These are phyloP conservation scores for Dictyostelium purpureum DNA, from an alignment of 78 protist species.

Conservation along the genomic window DNA sequence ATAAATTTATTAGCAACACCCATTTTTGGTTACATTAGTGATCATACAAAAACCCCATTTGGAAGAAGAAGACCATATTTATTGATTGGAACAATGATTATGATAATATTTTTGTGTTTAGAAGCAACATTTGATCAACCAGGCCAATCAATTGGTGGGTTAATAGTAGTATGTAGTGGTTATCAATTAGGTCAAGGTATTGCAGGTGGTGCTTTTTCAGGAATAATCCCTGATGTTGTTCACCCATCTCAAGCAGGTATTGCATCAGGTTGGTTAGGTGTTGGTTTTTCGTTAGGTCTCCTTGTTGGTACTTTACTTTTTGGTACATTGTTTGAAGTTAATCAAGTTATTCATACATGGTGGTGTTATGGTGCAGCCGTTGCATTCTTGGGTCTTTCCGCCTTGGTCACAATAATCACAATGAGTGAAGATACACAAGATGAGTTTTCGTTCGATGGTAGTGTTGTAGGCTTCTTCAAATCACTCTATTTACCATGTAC, in stretches of 20 bases:
- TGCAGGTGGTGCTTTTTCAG: constrained; percentile 78
- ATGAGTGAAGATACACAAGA: constrained; percentile 38
- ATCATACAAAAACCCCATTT: constrained; percentile 40
- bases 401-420: background rate
- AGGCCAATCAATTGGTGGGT: constrained; percentile 1
- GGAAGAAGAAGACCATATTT: constrained; percentile 70
- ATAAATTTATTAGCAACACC: constrained; percentile 22
- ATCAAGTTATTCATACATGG: background rate
- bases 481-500: constrained; percentile 23
- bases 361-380: background rate
- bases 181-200: constrained; percentile 65
- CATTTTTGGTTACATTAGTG: constrained; percentile 55
- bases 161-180: constrained; percentile 13
- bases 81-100: constrained; percentile 44
- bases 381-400: background rate
- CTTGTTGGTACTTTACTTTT: constrained; percentile 10
- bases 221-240: constrained; percentile 72
- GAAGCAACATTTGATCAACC: constrained; percentile 21
- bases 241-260: constrained; percentile 36
- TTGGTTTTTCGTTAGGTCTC: constrained; percentile 44
- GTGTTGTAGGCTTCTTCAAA: background rate
- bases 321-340: background rate
- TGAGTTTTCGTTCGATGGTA: constrained; percentile 14
- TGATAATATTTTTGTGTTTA: constrained; percentile 28
- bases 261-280: constrained; percentile 77